phyloP scores from a whole-genome alignment of 2,329 filamentous ascomycete genomes.

The Fusarium armeniacum region DNA sequence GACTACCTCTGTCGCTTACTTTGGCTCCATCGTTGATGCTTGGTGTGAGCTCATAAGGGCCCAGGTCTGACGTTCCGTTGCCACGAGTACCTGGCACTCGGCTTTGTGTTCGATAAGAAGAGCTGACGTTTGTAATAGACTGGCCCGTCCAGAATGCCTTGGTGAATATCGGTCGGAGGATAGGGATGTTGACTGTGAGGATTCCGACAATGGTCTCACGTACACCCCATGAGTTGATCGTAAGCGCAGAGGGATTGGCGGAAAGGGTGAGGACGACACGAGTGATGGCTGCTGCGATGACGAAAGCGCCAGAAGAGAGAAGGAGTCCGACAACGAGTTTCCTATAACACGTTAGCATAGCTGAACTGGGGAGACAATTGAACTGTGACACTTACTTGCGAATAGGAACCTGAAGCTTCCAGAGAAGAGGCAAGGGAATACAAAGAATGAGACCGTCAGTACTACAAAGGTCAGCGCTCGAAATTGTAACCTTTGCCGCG shows the following conservation, averaged over 20 bases:
- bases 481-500: fast-evolving
- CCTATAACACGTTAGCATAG: not conserved
- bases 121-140: not conserved
- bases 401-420: conserved; percentile 44
- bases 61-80: conserved; percentile 26
- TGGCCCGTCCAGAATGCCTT: conserved; percentile 25
- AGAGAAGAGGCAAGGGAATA: conserved; percentile 42
- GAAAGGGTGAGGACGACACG: conserved; percentile 42
- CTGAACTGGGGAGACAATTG: fast-evolving
- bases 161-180: conserved; percentile 34
- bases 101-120: conserved; percentile 3
- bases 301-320: conserved; percentile 48
- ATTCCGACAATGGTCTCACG: conserved; percentile 56
- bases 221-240: conserved; percentile 49
- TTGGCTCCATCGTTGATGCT: conserved; percentile 17
- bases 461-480: not conserved
- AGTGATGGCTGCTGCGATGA: conserved; percentile 48
- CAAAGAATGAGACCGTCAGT: conserved; percentile 39
- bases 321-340: conserved; percentile 49
- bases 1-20: conserved; percentile 15
- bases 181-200: conserved; percentile 54
- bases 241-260: conserved; percentile 43
- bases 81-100: not conserved
- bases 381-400: conserved; percentile 26
- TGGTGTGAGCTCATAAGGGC: conserved; percentile 33